Base-by-base conservation (phyloP, 805 yeast genomes). In the Naumovozyma baii region DNA sequence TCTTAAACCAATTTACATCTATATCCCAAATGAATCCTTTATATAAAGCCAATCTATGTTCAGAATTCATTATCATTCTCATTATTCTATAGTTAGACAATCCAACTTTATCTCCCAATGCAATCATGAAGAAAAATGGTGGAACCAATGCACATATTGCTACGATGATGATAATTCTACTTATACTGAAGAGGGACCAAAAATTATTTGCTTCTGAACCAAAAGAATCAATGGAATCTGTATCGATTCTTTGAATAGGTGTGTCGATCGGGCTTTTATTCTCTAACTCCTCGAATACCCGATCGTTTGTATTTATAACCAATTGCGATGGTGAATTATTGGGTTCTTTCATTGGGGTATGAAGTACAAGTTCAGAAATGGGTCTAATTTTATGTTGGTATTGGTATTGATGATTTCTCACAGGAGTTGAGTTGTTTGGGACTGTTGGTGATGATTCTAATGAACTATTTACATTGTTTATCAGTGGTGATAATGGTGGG, bases 1-100 rank as follows among this genome's bases (percentile, higher is more conserved):
- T 39, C 12, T 60, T 35, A 22, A 59, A 47, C 62, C 62, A 56
- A 13, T 33, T 33, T 4, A 59, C 40, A 33, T 53, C 52, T 8
- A 59, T 38, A 34, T 57, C 60, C 62, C 62, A 57, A 1, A 52
- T 40, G 33, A 54, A 59, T 5, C 62, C 63, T 31, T 52, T 47
- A 19, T 54, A 41, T 36, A 56, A 37, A 3, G 51, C 54, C 14
- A 43, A 30, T 22, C 59, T 46, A 40, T 55, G 53, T 15, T 53
- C 43, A 8, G 43, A 36, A 34, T 50, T 50, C 47, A 55, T 44
- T 3, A 59, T 43, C 43, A 59, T 33, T 32, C 47, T 47, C 56
- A 56, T 51, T 16, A 59, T 26, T 22, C 48, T 42, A 16, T 52
- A 46, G 38, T 57, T 55, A 5, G 50, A 38, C 9, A 56, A 19